These are phyloP conservation scores for Phytophthora foliorum DNA, from an alignment of 352 stramenopile species.

Conservation along the genomic window DNA sequence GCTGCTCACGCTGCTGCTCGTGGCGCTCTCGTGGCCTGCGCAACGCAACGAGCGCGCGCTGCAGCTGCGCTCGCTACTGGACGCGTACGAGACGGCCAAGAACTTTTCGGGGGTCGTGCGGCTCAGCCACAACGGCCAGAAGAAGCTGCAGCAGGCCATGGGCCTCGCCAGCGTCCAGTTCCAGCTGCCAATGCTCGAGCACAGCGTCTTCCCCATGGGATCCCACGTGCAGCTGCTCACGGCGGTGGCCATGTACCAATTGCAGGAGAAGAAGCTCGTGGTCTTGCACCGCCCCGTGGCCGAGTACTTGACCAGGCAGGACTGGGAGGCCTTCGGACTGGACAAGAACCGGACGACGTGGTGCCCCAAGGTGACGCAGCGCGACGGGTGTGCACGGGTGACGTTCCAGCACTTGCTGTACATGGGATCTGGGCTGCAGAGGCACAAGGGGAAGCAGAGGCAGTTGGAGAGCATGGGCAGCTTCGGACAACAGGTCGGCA, in stretches of 20 bases:
- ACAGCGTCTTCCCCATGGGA: slow-evolving; percentile 69
- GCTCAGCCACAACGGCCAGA: slow-evolving; percentile 58
- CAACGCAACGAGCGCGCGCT: slow-evolving; percentile 39
- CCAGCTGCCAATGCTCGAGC: slow-evolving; percentile 46
- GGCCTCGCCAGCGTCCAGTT: slow-evolving; percentile 63
- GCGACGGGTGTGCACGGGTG: slow-evolving; percentile 47
- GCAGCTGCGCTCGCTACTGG: slow-evolving; percentile 41
- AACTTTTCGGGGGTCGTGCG: slow-evolving; percentile 69
- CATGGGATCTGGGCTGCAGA: slow-evolving; percentile 64
- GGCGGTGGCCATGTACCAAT: slow-evolving; percentile 62
- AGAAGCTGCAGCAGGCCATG: slow-evolving; percentile 55
- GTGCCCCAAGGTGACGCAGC: slow-evolving; percentile 49
- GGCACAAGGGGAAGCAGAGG: slow-evolving; percentile 7
- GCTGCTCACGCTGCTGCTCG: slow-evolving; percentile 43
- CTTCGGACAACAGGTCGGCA: slow-evolving; percentile 46
- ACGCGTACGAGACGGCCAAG: slow-evolving; percentile 39
- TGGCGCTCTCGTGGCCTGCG: slow-evolving; percentile 49
- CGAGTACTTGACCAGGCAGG: slow-evolving; percentile 42
- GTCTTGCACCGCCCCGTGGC: slow-evolving; percentile 47
- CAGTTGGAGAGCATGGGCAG: slow-evolving; percentile 34
- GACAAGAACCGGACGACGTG: slow-evolving; percentile 55
- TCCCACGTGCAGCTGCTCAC: slow-evolving; percentile 71
- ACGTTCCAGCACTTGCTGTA: slow-evolving; percentile 76
- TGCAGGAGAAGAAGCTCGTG: slow-evolving; percentile 60
- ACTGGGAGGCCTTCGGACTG: slow-evolving; percentile 62